Evolutionary conservation across 305 asterid species (phyloP).

Genomic region (Fraxinus ornus): DNA sequence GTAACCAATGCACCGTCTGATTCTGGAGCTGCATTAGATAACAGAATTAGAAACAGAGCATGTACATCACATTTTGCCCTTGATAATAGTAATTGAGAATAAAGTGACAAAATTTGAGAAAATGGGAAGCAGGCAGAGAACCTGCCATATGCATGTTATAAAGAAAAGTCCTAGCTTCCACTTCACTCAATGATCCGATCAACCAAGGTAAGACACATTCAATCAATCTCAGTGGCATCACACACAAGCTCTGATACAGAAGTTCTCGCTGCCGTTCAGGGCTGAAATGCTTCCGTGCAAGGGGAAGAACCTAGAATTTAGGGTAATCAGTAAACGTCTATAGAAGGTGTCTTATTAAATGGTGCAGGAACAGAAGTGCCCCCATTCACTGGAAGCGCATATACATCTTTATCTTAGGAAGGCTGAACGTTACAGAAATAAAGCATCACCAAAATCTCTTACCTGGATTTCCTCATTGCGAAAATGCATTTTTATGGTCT

Average conservation of each 20-base stretch:
- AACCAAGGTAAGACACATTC: slow-evolving; percentile 97
- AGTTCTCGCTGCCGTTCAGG: slow-evolving; percentile 80
- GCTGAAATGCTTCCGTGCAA: slow-evolving; percentile 81
- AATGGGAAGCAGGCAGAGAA: slow-evolving; percentile 24
- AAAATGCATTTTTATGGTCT: slow-evolving; percentile 78
- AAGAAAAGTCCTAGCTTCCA: slow-evolving; percentile 76
- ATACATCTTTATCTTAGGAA: slow-evolving; percentile 10
- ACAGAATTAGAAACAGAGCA: slow-evolving; percentile 27
- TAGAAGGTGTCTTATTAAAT: not conserved
- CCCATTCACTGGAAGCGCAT: not conserved
- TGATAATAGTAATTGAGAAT: not conserved
- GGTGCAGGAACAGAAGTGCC: slow-evolving; percentile 2
- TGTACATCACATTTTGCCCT: slow-evolving; percentile 23
- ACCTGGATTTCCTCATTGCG: slow-evolving; percentile 91
- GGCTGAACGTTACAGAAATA: slow-evolving; percentile 16
- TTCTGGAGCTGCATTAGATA: slow-evolving; percentile 73
- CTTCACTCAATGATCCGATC: slow-evolving; percentile 80
- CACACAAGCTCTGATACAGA: slow-evolving; percentile 89
- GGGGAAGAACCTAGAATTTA: slow-evolving; percentile 81
- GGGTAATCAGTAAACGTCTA: slow-evolving; percentile 18
- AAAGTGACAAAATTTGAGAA: slow-evolving; percentile 16
- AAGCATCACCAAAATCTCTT: slow-evolving; percentile 18
- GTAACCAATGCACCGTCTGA: slow-evolving; percentile 89
- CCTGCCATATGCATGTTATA: slow-evolving; percentile 95
- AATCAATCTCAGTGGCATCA: slow-evolving; percentile 91